Evolutionary conservation across 2,329 filamentous ascomycete species (phyloP).

Genomic region (Trichoderma sp.): DNA sequence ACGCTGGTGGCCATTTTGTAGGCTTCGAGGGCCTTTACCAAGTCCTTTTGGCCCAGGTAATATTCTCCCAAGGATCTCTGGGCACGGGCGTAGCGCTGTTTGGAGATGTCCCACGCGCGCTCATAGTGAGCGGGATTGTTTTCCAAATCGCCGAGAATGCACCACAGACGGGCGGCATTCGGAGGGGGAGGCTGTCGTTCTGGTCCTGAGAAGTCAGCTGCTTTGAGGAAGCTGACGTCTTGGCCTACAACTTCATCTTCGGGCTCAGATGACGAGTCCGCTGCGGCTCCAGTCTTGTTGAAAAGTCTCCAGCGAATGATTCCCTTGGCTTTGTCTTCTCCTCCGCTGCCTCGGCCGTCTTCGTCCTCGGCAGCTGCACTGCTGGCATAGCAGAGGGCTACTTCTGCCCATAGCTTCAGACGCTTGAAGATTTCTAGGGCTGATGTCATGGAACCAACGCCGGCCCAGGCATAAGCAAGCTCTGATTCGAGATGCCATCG

Average conservation of each 20-base stretch:
- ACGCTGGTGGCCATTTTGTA: constrained; percentile 74
- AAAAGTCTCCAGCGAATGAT: constrained; percentile 79
- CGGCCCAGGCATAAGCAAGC: constrained; percentile 87
- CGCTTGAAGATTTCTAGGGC: constrained; percentile 96
- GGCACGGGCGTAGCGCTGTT: constrained; percentile 75
- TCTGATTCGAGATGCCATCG: constrained; percentile 94
- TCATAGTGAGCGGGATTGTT: constrained; percentile 71
- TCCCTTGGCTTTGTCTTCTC: constrained; percentile 75
- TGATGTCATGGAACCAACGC: constrained; percentile 79
- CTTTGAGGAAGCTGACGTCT: constrained; percentile 56
- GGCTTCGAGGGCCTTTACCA: constrained; percentile 67
- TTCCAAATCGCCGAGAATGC: constrained; percentile 89
- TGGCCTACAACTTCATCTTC: constrained; percentile 49
- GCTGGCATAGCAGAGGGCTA: constrained; percentile 79
- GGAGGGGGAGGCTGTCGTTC: constrained; percentile 67
- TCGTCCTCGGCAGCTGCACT: constrained; percentile 56
- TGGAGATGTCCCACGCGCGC: constrained; percentile 83
- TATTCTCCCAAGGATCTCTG: constrained; percentile 83
- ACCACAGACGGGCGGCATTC: constrained; percentile 84
- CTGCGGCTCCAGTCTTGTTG: constrained; percentile 50
- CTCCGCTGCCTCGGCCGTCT: constrained; percentile 51
- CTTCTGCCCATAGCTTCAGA: constrained; percentile 90
- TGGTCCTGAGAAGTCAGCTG: constrained; percentile 54
- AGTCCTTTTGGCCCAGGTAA: constrained; percentile 65
- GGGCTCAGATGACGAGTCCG: constrained; percentile 34